These are phyloP conservation scores for Wickerhamiella australiensis DNA, from an alignment of 805 yeast species.

Conservation along the genomic window DNA sequence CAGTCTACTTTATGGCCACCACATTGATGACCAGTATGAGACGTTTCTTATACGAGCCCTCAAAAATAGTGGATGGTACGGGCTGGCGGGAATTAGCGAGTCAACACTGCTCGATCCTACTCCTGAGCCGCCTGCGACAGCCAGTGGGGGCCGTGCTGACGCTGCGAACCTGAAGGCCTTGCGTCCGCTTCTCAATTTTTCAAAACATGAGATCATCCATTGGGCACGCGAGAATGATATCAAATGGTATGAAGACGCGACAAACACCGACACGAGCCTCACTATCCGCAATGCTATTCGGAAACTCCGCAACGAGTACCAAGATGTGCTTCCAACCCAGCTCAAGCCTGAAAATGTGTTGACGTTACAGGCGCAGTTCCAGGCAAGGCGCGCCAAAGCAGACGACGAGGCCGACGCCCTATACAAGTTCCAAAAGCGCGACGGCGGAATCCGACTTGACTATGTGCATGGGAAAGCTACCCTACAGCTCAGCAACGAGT, in stretches of 20 bases:
- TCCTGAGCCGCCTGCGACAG: constrained; percentile 9
- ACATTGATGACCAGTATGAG: constrained; percentile 59
- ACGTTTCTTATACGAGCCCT: constrained; percentile 48
- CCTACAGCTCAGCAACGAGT: neutral
- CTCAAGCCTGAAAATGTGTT: neutral
- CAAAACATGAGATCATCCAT: constrained; percentile 36
- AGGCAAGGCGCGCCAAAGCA: constrained; percentile 9
- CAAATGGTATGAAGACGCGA: constrained; percentile 58
- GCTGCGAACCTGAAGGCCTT: constrained; percentile 23
- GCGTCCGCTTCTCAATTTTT: constrained; percentile 43
- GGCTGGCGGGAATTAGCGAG: constrained; percentile 44
- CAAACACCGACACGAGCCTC: constrained; percentile 43
- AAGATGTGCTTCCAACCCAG: constrained; percentile 18
- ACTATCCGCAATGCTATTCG: constrained; percentile 51
- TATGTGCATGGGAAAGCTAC: neutral
- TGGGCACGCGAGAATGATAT: constrained; percentile 36
- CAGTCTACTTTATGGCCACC: constrained; percentile 53
- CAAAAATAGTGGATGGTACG: constrained; percentile 38
- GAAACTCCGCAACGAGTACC: constrained; percentile 28
- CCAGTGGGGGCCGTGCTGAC: neutral
- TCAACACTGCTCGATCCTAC: constrained; percentile 10
- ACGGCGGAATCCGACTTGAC: neutral
- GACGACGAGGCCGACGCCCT: constrained; percentile 2
- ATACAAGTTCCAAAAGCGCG: neutral
- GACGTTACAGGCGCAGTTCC: constrained; percentile 2